A percentile compares a stretch with the other conserved stretches of the same genome.
phyloP scores from a whole-genome alignment of 345 rosid species.

The Dimocarpus longan region DNA sequence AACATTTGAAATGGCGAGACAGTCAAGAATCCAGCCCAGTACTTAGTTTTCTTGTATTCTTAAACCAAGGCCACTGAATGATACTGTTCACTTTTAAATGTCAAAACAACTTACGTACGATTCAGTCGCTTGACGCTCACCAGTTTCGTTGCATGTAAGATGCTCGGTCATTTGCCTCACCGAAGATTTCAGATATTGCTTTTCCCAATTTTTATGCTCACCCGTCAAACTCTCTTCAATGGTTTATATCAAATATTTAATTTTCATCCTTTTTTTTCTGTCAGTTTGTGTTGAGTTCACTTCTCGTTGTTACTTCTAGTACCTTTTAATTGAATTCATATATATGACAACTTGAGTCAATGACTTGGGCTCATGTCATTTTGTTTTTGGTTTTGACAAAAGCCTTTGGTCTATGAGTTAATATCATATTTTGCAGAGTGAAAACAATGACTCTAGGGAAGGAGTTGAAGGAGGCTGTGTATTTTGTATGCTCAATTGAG shows the following conservation, averaged over 20 bases:
- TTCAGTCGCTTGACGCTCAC: too few species aligned
- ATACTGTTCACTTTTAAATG: too few species aligned
- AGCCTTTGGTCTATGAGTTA: neutral
- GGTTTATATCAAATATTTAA: neutral
- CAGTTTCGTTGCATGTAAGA: neutral
- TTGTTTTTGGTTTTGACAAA: neutral
- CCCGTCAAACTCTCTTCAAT: neutral
- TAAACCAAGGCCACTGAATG: too few species aligned
- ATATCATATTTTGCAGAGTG: neutral
- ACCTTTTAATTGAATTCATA: neutral
- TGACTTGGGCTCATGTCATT: neutral
- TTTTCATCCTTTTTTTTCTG: neutral
- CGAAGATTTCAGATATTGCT: neutral
- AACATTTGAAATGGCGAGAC: neutral
- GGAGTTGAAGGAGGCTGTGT: slow-evolving; percentile 41
- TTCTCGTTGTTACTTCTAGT: neutral
- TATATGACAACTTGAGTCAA: neutral
- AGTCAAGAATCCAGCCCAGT: neutral
- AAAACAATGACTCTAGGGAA: slow-evolving; percentile 25
- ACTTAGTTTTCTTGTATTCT: too few species aligned
- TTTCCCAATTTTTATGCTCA: neutral
- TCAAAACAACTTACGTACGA: too few species aligned
- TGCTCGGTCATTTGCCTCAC: neutral
- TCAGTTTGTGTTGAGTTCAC: neutral
- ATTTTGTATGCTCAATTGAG: slow-evolving; percentile 45